Evolutionary conservation across 1,284 basidiomycete genomes (phyloP), one percentile per base, ranked within the genome.

Genomic region (Rhodotorula mucilaginosa): DNA sequence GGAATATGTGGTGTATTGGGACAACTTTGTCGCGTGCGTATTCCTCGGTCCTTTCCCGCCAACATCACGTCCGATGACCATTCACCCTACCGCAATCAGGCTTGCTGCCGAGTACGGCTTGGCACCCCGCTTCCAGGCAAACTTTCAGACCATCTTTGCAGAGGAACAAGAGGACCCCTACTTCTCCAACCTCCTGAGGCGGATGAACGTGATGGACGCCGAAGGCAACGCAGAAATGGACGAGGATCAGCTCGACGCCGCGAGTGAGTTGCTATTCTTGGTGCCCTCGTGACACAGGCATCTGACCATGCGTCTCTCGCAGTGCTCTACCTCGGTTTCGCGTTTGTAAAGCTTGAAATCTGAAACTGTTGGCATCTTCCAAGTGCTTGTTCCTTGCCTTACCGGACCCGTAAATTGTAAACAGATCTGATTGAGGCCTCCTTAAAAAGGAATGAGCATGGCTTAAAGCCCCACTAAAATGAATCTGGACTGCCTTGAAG

Each of bases 1-100:
- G 3, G 97, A 99, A 81, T 99, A 96, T 79, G 85, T 99, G 61
- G 96, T 99, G 15, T 86, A 89, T 68, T 99, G 96, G 94, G 89
- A 93, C 49, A 89, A 89, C 76, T 98, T 99, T 80, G 89, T 90
- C 59, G 82, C 87, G 93, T 96, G 77, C 77, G 89, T 80, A 19
- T 83, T 21, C 58, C 59, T 48, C 49, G 19, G 1, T 59, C 58
- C 26, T 16, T 46, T 34, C 49, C 39, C 29, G 31, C 23, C 34
- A 2, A 4, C 2, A 44, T 57, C 39, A 29, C 19, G 3, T 16
- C 19, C 12, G 12, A 18, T 56, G 44, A 61, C 26, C 57, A 34
- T n/a, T 34, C 47, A 23, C 59, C 8, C 34, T 16, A 5, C 76
- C 39, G 39, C 39, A 44, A 44, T 44, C 12, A 95, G 93, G 73